phyloP scores from a whole-genome alignment of 192 early-diverging fungal genomes.

The Coemansia reversa region DNA sequence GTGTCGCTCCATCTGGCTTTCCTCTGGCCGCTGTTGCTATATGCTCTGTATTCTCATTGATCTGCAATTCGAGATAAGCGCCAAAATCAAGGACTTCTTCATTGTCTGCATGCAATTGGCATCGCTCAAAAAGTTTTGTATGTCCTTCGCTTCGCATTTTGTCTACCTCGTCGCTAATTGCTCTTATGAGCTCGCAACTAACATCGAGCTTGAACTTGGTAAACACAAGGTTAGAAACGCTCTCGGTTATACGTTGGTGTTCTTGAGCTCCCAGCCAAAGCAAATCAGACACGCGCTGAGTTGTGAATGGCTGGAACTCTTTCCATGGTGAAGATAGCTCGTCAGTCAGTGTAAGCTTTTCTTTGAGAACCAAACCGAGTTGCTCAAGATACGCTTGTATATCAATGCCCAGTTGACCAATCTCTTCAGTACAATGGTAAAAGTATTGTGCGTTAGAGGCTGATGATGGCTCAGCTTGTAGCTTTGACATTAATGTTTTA shows the following conservation, averaged over 20 bases:
- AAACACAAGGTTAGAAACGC: slow-evolving; percentile 3
- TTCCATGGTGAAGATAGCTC: slow-evolving; percentile 42
- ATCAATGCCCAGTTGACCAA: slow-evolving; percentile 7
- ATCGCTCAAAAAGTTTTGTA: slow-evolving; percentile 9
- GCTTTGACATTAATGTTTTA: slow-evolving; percentile 13
- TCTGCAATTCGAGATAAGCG: background rate
- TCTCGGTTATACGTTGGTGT: slow-evolving; percentile 14
- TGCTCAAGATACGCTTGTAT: slow-evolving; percentile 9
- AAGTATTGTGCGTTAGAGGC: slow-evolving; percentile 6
- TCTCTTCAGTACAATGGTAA: slow-evolving; percentile 27
- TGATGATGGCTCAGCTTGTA: slow-evolving; percentile 5
- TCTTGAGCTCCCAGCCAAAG: slow-evolving; percentile 16
- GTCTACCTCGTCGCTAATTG: slow-evolving; percentile 16
- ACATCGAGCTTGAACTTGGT: slow-evolving; percentile 11
- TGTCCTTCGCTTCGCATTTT: slow-evolving; percentile 1
- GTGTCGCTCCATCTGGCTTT: background rate
- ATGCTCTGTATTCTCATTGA: slow-evolving; percentile 6
- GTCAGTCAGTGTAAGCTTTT: slow-evolving; percentile 11
- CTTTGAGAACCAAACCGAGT: slow-evolving; percentile 10
- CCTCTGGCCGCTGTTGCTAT: slow-evolving; percentile 1
- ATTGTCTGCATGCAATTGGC: background rate
- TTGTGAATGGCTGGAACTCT: slow-evolving; percentile 36
- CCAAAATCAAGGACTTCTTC: background rate
- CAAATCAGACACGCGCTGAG: slow-evolving; percentile 19
- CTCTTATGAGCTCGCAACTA: slow-evolving; percentile 12